Conservation (phyloP, 257 asterid species). For the Gentiana straminea region DNA sequence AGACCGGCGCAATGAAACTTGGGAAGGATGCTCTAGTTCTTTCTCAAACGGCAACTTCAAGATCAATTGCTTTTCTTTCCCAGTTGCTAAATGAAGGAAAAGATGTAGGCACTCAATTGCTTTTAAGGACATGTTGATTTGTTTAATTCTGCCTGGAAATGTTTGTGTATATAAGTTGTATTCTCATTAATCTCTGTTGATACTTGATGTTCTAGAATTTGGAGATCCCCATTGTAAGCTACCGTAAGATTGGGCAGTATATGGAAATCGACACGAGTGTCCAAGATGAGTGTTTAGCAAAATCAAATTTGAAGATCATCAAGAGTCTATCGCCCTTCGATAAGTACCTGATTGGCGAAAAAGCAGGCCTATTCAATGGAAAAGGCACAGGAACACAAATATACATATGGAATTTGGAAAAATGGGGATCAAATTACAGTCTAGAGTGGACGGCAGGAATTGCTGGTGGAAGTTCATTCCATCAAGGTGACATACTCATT, state of each 20-base stretch:
- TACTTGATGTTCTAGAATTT: slow-evolving; percentile 38
- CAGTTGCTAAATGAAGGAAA: slow-evolving; percentile 67
- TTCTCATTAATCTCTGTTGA: slow-evolving; percentile 4
- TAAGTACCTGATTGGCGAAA: slow-evolving; percentile 70
- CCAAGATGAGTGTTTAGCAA: slow-evolving; percentile 46
- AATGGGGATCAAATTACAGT: slow-evolving; percentile 66
- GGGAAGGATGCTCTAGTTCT: slow-evolving; percentile 86
- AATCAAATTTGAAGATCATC: slow-evolving; percentile 48
- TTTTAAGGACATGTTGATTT: slow-evolving; percentile 2
- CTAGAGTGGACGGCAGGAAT: slow-evolving; percentile 51
- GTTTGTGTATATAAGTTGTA: slow-evolving; percentile 1
- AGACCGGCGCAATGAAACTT: slow-evolving; percentile 81
- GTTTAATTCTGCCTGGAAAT: neutral
- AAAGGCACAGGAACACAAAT: slow-evolving; percentile 71
- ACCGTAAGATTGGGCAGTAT: slow-evolving; percentile 46
- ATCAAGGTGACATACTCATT: slow-evolving; percentile 54
- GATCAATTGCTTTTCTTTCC: slow-evolving; percentile 77
- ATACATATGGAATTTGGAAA: slow-evolving; percentile 69
- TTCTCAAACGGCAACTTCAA: slow-evolving; percentile 56
- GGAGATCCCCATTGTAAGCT: slow-evolving; percentile 77
- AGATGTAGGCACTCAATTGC: slow-evolving; percentile 33
- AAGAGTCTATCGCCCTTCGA: slow-evolving; percentile 64
- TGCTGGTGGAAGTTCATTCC: slow-evolving; percentile 61
- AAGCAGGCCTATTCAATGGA: slow-evolving; percentile 40
- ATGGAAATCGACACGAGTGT: slow-evolving; percentile 54